Percentiles rank a stretch among this genome's conserved stretches.
phyloP scores from a whole-genome alignment of 2,329 filamentous ascomycete genomes.

The Pseudocercospora ulei region DNA sequence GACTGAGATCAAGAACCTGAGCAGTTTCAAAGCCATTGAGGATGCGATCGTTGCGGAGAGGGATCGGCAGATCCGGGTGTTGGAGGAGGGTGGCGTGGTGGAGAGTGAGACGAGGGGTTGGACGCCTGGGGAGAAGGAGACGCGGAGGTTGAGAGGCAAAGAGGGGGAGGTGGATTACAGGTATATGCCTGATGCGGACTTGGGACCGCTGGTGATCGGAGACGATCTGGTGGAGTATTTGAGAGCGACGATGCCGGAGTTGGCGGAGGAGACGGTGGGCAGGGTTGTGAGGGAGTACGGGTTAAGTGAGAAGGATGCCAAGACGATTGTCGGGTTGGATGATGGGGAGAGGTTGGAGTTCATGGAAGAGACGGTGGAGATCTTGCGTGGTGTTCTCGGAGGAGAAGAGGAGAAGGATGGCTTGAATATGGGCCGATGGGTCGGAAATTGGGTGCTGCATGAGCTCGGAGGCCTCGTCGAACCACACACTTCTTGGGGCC shows the following conservation, averaged over 20 bases:
- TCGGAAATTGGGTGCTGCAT: conserved; percentile 52
- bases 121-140: conserved; percentile 75
- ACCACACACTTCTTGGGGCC: conserved; percentile 34
- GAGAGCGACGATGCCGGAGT: conserved; percentile 52
- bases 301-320: conserved; percentile 70
- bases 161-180: conserved; percentile 96
- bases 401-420: conserved; percentile 21
- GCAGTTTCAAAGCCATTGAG: conserved; percentile 88
- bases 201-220: conserved; percentile 68
- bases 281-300: conserved; percentile 50
- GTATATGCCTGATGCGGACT: conserved; percentile 95
- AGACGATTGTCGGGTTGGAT: conserved; percentile 66
- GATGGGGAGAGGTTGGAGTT: conserved; percentile 72
- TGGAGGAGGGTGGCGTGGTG: conserved; percentile 65
- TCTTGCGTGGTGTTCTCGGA: conserved; percentile 34
- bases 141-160: conserved; percentile 73
- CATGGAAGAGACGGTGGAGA: conserved; percentile 58
- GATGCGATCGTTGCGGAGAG: conserved; percentile 88
- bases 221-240: conserved; percentile 59
- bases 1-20: conserved; percentile 95
- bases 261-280: conserved; percentile 58
- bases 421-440: conserved; percentile 40
- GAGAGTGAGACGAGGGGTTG: conserved; percentile 86
- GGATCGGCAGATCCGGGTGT: conserved; percentile 71
- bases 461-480: conserved; percentile 45